These are phyloP conservation scores for Cryptomeria japonica DNA, from an alignment of 75 land plant species.

Conservation along the genomic window DNA sequence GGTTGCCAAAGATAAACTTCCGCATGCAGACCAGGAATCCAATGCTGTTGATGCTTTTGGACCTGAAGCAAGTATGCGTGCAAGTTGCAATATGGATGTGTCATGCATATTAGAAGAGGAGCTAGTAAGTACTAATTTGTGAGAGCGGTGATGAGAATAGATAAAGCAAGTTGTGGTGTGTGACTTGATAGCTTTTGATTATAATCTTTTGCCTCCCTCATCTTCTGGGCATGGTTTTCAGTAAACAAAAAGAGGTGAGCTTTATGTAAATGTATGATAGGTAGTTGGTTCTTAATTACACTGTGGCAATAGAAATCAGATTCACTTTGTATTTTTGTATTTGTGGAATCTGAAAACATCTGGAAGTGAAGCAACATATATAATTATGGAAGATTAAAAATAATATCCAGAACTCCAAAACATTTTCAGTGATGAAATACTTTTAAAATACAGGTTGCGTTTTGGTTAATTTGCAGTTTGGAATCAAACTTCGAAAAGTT, in stretches of 20 bases:
- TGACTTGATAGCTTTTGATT: constrained; percentile 1
- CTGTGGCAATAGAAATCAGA: background rate
- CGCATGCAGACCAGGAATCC: background rate
- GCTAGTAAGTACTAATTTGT: constrained; percentile 4
- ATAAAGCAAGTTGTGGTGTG: background rate
- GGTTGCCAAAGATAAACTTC: background rate
- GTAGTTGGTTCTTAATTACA: background rate
- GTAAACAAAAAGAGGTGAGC: background rate
- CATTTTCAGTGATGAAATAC: background rate
- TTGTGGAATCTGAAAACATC: background rate
- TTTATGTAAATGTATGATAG: background rate
- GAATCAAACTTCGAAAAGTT: background rate
- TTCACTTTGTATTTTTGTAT: background rate
- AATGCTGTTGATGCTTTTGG: background rate
- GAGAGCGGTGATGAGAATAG: background rate
- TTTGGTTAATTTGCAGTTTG: background rate
- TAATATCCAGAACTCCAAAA: background rate
- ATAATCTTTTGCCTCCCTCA: background rate
- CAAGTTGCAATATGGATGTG: constrained; percentile 1
- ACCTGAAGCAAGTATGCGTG: background rate
- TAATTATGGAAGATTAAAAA: background rate
- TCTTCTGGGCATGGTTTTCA: background rate
- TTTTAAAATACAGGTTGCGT: no score
- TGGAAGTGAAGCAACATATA: background rate
- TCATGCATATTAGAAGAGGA: constrained; percentile 1